These are phyloP conservation scores for Coemansia furcata DNA, from an alignment of 192 early-diverging fungal species.

Conservation along the genomic window DNA sequence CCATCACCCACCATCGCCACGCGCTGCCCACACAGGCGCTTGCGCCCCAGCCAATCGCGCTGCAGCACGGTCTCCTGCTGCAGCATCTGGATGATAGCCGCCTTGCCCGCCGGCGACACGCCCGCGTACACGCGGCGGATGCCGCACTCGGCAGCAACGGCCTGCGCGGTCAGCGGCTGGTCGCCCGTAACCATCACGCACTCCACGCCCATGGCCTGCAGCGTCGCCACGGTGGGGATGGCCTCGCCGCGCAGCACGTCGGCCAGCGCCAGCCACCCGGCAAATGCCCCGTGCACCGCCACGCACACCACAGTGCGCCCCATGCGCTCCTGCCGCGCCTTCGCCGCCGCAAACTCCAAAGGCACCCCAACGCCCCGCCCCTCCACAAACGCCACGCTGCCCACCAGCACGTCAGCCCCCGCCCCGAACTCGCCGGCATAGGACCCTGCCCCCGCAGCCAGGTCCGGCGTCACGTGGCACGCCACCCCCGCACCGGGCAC, in stretches of 20 bases:
- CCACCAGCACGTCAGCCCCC: constrained; percentile 60
- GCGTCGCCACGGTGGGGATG: constrained; percentile 61
- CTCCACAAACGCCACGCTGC: constrained; percentile 67
- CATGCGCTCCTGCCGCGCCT: constrained; percentile 56
- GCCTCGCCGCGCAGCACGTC: constrained; percentile 84
- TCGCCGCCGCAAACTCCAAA: constrained; percentile 23
- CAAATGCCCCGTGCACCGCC: constrained; percentile 58
- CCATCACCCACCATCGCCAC: constrained; percentile 96
- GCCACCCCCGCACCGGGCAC: constrained; percentile 69
- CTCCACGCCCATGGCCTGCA: constrained; percentile 72
- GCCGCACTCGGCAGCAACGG: constrained; percentile 79
- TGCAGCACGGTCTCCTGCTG: constrained; percentile 52
- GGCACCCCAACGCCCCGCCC: constrained; percentile 28
- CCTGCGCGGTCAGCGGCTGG: constrained; percentile 76
- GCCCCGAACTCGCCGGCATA: constrained; percentile 18
- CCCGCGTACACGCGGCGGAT: constrained; percentile 87
- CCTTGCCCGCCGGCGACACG: constrained; percentile 88
- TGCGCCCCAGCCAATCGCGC: constrained; percentile 1
- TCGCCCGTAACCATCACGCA: constrained; percentile 95
- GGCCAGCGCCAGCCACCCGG: constrained; percentile 77
- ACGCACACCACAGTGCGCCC: constrained; percentile 84
- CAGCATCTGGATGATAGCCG: constrained; percentile 67
- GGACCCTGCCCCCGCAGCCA: background rate
- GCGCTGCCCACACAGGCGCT: constrained; percentile 12
- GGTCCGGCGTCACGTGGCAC: constrained; percentile 55